Conservation (phyloP, 2,329 filamentous ascomycete species). For the Kalmusia sp. region DNA sequence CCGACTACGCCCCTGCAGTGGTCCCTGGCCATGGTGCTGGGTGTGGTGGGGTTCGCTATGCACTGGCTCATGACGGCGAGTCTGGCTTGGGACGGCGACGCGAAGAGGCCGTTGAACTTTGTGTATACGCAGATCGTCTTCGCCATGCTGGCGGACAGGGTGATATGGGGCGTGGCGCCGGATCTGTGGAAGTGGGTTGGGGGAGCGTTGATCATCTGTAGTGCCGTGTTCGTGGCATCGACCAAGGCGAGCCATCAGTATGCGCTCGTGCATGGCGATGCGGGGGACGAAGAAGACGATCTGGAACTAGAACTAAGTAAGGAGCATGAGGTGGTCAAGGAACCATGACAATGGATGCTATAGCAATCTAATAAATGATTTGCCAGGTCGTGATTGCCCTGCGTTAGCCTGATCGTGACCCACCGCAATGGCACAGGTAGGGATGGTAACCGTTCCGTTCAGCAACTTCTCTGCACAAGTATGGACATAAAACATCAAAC, state of each 20-base stretch:
- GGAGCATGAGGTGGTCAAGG: neutral
- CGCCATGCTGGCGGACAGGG: neutral
- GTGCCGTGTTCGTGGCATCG: constrained; percentile 3
- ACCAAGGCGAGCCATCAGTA: constrained; percentile 2
- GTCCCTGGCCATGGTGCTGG: neutral
- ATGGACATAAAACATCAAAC: neutral
- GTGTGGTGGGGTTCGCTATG: neutral
- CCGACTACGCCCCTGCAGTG: neutral
- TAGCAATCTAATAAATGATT: no score
- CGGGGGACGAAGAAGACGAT: neutral
- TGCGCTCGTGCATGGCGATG: neutral
- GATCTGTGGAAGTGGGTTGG: constrained; percentile 3
- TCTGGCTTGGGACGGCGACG: constrained; percentile 1
- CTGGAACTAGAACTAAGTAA: neutral
- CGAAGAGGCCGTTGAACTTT: constrained; percentile 3
- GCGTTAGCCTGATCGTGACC: no score
- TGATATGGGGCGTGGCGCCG: neutral
- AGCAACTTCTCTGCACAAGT: no score
- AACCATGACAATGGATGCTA: no score
- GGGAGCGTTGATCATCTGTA: neutral
- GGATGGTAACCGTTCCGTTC: no score
- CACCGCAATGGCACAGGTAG: no score
- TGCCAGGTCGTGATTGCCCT: no score
- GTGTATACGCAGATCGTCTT: constrained; percentile 5
- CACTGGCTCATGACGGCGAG: constrained; percentile 3